These are phyloP conservation scores for Moricandia arvensis DNA, from an alignment of 345 rosid species.

Conservation along the genomic window DNA sequence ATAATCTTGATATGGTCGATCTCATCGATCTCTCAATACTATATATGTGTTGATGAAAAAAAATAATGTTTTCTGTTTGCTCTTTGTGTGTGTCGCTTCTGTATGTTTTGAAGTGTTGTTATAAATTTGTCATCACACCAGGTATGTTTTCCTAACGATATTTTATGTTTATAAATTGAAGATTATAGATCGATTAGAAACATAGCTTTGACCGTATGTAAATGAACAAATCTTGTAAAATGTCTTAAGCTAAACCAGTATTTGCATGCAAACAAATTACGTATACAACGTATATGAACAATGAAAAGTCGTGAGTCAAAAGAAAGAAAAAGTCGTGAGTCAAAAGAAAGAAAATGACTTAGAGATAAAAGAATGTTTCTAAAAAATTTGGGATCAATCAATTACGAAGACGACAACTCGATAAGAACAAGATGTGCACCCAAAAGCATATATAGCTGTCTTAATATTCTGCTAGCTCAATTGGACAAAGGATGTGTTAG, in stretches of 20 bases:
- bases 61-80: no score
- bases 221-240: neutral
- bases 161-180: neutral
- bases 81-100: no score
- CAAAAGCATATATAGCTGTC: neutral
- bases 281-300: neutral
- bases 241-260: neutral
- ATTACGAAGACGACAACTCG: neutral
- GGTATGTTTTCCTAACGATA: no score
- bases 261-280: neutral
- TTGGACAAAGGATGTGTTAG: neutral
- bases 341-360: neutral
- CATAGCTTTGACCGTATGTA: neutral
- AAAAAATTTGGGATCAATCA: neutral
- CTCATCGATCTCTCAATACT: no score
- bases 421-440: neutral
- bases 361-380: conserved; percentile 4
- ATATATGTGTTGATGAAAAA: no score
- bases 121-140: no score
- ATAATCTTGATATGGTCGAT: no score
- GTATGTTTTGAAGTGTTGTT: no score
- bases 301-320: neutral
- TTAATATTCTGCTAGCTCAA: neutral
- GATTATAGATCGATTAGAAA: neutral
- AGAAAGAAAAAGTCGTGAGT: no score